Evolutionary conservation across 495 filamentous ascomycete species (phyloP), one percentile per base, ranked within the genome.

Genomic region (Evernia prunastri): DNA sequence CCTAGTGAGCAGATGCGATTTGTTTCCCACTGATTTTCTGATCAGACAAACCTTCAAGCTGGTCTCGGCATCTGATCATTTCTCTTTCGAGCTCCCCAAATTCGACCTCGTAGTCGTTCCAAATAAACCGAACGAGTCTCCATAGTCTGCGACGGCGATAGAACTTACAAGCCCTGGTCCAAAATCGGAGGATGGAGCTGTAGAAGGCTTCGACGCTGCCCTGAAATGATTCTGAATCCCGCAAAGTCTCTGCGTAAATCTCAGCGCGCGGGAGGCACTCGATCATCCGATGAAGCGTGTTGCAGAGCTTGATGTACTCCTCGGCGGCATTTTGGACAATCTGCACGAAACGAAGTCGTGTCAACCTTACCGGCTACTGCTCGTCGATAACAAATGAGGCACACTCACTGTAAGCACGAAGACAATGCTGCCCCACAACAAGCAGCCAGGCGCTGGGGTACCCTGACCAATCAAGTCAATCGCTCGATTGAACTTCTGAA

Each of bases 291-390:
- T 12, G 33, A 13, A 60, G 58, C 7, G 40, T 39, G 20, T 17
- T 29, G 29, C 40, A 60, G 15, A 60, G 25, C 25, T 60, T 60
- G 39, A 4, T 43, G 13, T 60, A 47, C 47, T 60, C 58, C 47
- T 45, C 58, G 29, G 58, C 58, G 31, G 58, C 58, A 27, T 45
- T 18, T 47, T 60, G 39, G 13, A 60, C 58, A 17, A 60, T 60
- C 40, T 45, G 25, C 25, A 42, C 11, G 17, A 15, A 42, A 13
- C 39, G 39, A 15, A 42, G 39, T 13, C 3, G 39, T 2, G 39
- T 15, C n/a, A n/a, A n/a, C n/a, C n/a, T n/a, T n/a, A n/a, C n/a
- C n/a, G n/a, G n/a, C n/a, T n/a, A 13, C 10, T 15, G 39, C 17
- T 8, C 39, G 17, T 8, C 6, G 17, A 15, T 10, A 15, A 60